phyloP scores from a whole-genome alignment of 75 land plant species.

The Cupressus sempervirens region DNA sequence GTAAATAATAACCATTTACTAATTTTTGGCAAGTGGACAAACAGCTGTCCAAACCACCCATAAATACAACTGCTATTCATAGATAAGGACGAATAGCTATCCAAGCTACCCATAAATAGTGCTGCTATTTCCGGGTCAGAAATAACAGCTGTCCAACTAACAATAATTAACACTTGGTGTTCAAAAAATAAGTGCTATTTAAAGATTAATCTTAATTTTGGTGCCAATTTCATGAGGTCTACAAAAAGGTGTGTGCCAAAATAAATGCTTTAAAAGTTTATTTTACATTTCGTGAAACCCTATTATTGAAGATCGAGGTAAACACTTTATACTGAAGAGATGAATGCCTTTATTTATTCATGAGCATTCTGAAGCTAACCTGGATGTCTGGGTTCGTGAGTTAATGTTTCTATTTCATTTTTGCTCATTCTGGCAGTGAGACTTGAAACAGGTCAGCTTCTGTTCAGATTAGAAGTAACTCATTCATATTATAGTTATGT shows the following conservation, averaged over 20 bases:
- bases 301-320: constrained; percentile 7
- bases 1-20: no score
- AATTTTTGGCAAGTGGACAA: no score
- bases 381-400: constrained; percentile 12
- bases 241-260: constrained; percentile 3
- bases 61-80: no score
- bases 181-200: constrained; percentile 13
- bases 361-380: constrained; percentile 10
- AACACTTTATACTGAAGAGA: constrained; percentile 8
- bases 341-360: constrained; percentile 11
- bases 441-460: constrained; percentile 14
- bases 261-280: neutral
- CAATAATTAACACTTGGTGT: no score
- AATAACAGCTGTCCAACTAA: no score
- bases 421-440: constrained; percentile 16
- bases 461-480: constrained; percentile 11
- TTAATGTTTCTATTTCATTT: constrained; percentile 15
- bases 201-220: neutral
- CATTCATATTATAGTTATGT: constrained; percentile 5
- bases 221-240: constrained; percentile 1
- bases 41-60: no score
- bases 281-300: constrained; percentile 5
- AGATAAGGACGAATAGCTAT: no score
- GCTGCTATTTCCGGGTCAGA: no score
- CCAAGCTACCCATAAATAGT: no score